phyloP scores from a whole-genome alignment of 1,284 basidiomycete genomes.

The Tremellales sp. region DNA sequence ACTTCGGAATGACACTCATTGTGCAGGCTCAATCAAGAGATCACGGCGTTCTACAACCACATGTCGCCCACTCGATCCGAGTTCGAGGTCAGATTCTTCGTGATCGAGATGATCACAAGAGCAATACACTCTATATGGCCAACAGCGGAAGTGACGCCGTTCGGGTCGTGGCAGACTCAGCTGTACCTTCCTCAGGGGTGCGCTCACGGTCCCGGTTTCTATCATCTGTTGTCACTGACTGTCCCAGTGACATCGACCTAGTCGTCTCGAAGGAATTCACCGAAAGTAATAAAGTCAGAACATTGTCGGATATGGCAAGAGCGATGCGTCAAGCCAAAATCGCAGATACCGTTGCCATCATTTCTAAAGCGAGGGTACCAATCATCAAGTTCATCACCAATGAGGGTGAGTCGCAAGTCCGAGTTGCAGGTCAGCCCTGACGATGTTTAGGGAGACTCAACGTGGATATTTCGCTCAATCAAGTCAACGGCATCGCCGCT shows the following conservation, averaged over 20 bases:
- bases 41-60: conserved; percentile 77
- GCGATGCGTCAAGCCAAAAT: conserved; percentile 52
- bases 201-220: conserved; percentile 33
- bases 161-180: conserved; percentile 91
- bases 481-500: conserved; percentile 75
- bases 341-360: conserved; percentile 65
- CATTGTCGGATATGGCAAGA: conserved; percentile 49
- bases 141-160: conserved; percentile 78
- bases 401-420: conserved; percentile 13
- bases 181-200: conserved; percentile 91
- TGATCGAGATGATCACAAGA: conserved; percentile 68
- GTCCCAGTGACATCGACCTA: conserved; percentile 57
- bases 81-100: conserved; percentile 73
- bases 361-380: conserved; percentile 77
- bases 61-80: conserved; percentile 82
- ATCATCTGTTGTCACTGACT: background rate
- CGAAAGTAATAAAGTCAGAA: conserved; percentile 37
- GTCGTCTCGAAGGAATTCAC: conserved; percentile 51
- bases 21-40: conserved; percentile 72
- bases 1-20: background rate
- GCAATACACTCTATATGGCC: conserved; percentile 65
- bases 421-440: background rate
- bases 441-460: conserved; percentile 61
- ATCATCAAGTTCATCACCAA: conserved; percentile 40
- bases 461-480: conserved; percentile 88